Base-by-base conservation (phyloP, 2,329 filamentous ascomycete genomes). In the Polytolypa hystricis region DNA sequence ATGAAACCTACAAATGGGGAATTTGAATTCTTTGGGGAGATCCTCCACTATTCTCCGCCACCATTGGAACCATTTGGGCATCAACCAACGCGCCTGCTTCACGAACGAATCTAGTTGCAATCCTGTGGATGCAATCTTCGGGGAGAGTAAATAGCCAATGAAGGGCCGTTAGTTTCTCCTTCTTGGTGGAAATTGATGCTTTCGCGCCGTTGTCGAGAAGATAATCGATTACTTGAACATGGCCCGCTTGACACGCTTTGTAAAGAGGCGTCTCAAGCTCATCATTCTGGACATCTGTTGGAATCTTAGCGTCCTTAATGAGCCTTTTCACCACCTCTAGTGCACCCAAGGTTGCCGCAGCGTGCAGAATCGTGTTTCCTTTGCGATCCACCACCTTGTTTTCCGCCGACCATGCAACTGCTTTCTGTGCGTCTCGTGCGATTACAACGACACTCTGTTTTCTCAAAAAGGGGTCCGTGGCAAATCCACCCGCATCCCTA, bases 221-320 rank as follows among this genome's bases (percentile, higher is more conserved):
- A 18, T 44, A 39, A 11, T 49, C 29, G 25, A 54, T 44, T n/a
- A 49, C 41, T 2, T 46, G 23, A 5, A 41, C 34, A 33, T 53
- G 51, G 6, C 50, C 51, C 4, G 50, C 51, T 31, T 54, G 50
- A 18, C 44, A 52, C 6, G 51, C 51, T 21, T 50, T 53, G 33
- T 52, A 53, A 5, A 54, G 36, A 10, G 50, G 45, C 5, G 51
- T 53, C 23, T 53, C 50, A 4, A 30, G 38, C 35, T 52, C 49
- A 10, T 53, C 48, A 31, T 52, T 53, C 25, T 45, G 27, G n/a
- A 44, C 33, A 29, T 54, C 35, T 2, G 48, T 38, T 15, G 39
- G n/a, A 7, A 47, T 29, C 1, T 39, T 26, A 9, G 26, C 33
- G 6, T 43, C 34, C 9, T 51, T 42, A 8, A 54, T 27, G 9